Evolutionary conservation across 2,329 filamentous ascomycete species (phyloP), one percentile per base, ranked within the genome.

Genomic region (Dactylella cylindrospora): DNA sequence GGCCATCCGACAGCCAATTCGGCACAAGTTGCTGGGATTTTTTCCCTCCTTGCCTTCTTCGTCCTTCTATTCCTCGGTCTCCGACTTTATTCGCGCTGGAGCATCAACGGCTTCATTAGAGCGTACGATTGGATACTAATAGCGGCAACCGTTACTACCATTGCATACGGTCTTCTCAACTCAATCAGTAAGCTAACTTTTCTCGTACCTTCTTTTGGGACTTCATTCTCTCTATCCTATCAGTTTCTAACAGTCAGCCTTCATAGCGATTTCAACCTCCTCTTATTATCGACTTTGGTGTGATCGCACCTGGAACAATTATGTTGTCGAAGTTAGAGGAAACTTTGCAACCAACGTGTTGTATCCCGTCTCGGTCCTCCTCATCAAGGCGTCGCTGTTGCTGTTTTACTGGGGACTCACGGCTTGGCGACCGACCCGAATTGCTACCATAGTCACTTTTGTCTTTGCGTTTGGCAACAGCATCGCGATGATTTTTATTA

Each of bases 41-140:
- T n/a, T n/a, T n/a, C n/a, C n/a, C n/a, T n/a, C n/a, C n/a, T n/a
- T n/a, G n/a, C n/a, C n/a, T n/a, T n/a, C n/a, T n/a, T n/a, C n/a
- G n/a, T n/a, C n/a, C n/a, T n/a, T n/a, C n/a, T n/a, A n/a, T 7
- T 49, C 0, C 39, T 49, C 20, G 45, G 5, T 20, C 23, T 49
- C 3, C 45, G 45, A 2, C 38, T 49, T 9, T 49, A 49, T n/a
- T 49, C 45, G 13, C 29, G 45, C 20, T 7, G 38, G 1, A 12
- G 5, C 1, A 26, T 49, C 15, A 25, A 33, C 2, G 45, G 45
- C 3, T 49, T 29, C 23, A 49, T 49, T 12, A 15, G 45, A 36
- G 29, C 45, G 19, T 49, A 49, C 10, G 45, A 49, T 20, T 49
- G 45, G 45, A 49, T 49, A 9, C 38, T 49, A 3, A n/a, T 49